Percentiles rank a stretch among this genome's conserved stretches.
These are phyloP conservation scores for Phyllosticta ampelicida DNA, from an alignment of 2,329 filamentous ascomycete species.

Conservation along the genomic window DNA sequence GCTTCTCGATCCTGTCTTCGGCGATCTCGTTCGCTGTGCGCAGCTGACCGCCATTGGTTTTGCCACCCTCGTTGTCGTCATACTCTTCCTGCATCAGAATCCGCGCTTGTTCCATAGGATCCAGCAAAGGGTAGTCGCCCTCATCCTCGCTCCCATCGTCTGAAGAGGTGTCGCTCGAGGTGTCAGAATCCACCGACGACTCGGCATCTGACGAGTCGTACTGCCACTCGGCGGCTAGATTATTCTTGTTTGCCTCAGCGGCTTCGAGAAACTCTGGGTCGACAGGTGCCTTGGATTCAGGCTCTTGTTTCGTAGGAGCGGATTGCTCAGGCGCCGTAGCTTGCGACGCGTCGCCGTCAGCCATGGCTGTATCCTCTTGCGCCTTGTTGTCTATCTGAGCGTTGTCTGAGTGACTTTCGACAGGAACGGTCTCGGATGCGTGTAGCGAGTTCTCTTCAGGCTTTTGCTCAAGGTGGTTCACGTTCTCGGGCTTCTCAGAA, in stretches of 20 bases:
- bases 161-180: conserved; percentile 38
- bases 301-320: conserved; percentile 9
- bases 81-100: conserved; percentile 76
- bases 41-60: conserved; percentile 47
- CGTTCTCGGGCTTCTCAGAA: not conserved
- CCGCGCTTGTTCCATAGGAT: conserved; percentile 70
- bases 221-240: conserved; percentile 69
- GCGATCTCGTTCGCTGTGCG: conserved; percentile 72
- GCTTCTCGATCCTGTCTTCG: conserved; percentile 45
- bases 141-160: conserved; percentile 41
- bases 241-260: conserved; percentile 35
- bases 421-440: conserved; percentile 21
- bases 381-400: conserved; percentile 4
- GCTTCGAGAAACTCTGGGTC: conserved; percentile 35
- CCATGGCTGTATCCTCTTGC: not conserved
- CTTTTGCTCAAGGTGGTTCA: conserved; percentile 14
- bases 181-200: conserved; percentile 42
- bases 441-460: conserved; percentile 26
- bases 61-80: conserved; percentile 64
- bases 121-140: conserved; percentile 55
- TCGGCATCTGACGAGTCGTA: conserved; percentile 51
- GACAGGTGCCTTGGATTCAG: conserved; percentile 11
- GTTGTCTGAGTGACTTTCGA: conserved; percentile 12
- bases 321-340: conserved; percentile 6
- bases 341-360: not conserved